Evolutionary conservation across 2,329 filamentous ascomycete genomes (phyloP).

Genomic region (Cytospora paraplurivora): DNA sequence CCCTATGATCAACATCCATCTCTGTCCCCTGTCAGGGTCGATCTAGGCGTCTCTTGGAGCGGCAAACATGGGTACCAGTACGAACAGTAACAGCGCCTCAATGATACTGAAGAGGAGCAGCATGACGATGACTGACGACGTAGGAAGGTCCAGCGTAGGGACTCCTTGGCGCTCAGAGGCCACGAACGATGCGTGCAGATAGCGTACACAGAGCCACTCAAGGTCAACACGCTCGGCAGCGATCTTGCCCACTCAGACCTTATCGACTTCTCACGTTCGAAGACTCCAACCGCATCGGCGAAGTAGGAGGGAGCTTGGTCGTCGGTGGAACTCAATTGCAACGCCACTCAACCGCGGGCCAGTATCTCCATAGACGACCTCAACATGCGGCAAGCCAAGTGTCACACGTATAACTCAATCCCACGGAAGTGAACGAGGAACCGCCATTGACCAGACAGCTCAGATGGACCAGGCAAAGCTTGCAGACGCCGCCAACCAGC

Average conservation of each 20-base stretch:
- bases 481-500: conserved; percentile 55
- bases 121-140: conserved; percentile 36
- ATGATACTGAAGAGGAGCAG: conserved; percentile 32
- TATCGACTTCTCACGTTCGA: conserved; percentile 59
- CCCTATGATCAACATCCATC: conserved; percentile 70
- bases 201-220: conserved; percentile 62
- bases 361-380: conserved; percentile 61
- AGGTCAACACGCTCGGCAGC: conserved; percentile 57
- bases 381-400: conserved; percentile 52
- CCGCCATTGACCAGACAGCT: conserved; percentile 52
- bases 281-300: conserved; percentile 52
- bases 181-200: conserved; percentile 55
- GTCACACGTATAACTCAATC: conserved; percentile 59
- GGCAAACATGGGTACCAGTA: not conserved
- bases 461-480: conserved; percentile 41
- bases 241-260: conserved; percentile 56
- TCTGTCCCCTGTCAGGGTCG: conserved; percentile 60
- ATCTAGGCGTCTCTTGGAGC: conserved; percentile 38
- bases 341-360: conserved; percentile 60
- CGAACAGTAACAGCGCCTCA: not conserved
- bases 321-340: conserved; percentile 65
- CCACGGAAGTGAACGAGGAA: conserved; percentile 52
- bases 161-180: conserved; percentile 33
- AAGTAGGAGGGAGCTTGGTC: conserved; percentile 58
- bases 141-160: conserved; percentile 27